A percentile compares a stretch with the other conserved stretches of the same genome.
These are phyloP conservation scores for Fusarium abutilonis DNA, from an alignment of 2,329 filamentous ascomycete species.

Conservation along the genomic window DNA sequence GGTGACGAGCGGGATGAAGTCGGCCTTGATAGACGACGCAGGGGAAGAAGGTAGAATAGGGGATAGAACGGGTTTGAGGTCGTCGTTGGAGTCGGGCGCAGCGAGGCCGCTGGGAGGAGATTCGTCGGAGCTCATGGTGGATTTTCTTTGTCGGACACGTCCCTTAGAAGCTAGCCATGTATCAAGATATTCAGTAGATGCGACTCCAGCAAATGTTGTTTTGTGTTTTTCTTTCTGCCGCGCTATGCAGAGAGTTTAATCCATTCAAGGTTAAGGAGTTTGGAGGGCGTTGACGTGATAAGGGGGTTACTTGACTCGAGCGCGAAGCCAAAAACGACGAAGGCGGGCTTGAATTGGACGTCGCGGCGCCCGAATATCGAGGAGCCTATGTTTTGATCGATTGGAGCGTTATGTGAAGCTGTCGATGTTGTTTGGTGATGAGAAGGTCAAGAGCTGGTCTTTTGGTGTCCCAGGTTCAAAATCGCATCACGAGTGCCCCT, in stretches of 20 bases:
- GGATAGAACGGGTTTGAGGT: conserved; percentile 47
- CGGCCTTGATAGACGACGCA: conserved; percentile 46
- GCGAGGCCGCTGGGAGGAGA: conserved; percentile 34
- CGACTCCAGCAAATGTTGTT: neutral
- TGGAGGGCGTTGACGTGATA: conserved; percentile 17
- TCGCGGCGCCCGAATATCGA: conserved; percentile 18
- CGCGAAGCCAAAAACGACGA: neutral
- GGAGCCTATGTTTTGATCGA: neutral
- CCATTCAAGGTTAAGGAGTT: conserved; percentile 1
- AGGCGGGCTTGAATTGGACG: conserved; percentile 17
- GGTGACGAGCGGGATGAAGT: conserved; percentile 75
- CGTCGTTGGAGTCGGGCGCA: conserved; percentile 38
- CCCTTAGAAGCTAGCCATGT: conserved; percentile 38
- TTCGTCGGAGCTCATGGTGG: conserved; percentile 47
- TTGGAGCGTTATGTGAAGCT: neutral
- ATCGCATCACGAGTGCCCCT: conserved; percentile 19
- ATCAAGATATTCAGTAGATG: conserved; percentile 17
- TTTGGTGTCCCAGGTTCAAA: conserved; percentile 13
- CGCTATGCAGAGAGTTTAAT: neutral
- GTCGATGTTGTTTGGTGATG: neutral
- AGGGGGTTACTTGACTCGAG: conserved; percentile 21
- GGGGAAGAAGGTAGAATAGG: conserved; percentile 48
- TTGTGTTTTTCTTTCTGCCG: neutral
- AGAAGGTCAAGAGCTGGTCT: conserved; percentile 11
- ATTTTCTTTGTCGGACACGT: neutral